Evolutionary conservation across 257 asterid species (phyloP), one percentile per base, ranked within the genome.

Genomic region (Solanum neorickii): DNA sequence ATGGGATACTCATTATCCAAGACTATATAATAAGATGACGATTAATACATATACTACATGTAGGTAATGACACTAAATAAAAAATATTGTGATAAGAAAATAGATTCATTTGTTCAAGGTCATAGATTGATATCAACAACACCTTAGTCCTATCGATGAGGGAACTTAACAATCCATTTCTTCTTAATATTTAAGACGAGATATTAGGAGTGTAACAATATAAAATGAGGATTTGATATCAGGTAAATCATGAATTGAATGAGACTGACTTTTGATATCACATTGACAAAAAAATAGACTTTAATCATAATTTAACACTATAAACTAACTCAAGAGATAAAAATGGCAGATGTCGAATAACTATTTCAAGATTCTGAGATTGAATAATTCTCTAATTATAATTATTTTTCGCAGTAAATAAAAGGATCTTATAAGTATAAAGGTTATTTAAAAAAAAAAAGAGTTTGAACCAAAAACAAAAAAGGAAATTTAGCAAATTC

Each of bases 131-230:
- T 20, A 66, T 12, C 37, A 66, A 66, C 12, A 27, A 27, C 6
- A 25, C 9, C 10, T 15, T 66, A 10, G 20, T 27, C 11, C 37
- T 12, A 66, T 66, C 1, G 20, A 66, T 3, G 37, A 12, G 9
- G 37, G 74, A 66, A 66, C 37, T 5, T 66, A 27, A 66, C 37
- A 66, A 15, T 27, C 5, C 72, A 3, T 23, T 62, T 23, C 7
- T 10, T 29, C 3, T 23, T 0, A 1, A 65, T n/a, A 0, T 5
- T 6, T 15, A 65, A n/a, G 33, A 11, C 3, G n/a, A 15, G 5
- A 65, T 2, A 66, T 66, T 25, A 5, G 20, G 8, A 27, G 2
- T 1, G 37, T 27, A 9, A 65, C 73, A 11, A 12, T 65, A 25
- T 25, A 25, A 25, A 4, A 25, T 25, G 73, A 65, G 18, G 4